These are phyloP conservation scores for Beauveria australis DNA, from an alignment of 2,329 filamentous ascomycete genomes.

Conservation along the genomic window DNA sequence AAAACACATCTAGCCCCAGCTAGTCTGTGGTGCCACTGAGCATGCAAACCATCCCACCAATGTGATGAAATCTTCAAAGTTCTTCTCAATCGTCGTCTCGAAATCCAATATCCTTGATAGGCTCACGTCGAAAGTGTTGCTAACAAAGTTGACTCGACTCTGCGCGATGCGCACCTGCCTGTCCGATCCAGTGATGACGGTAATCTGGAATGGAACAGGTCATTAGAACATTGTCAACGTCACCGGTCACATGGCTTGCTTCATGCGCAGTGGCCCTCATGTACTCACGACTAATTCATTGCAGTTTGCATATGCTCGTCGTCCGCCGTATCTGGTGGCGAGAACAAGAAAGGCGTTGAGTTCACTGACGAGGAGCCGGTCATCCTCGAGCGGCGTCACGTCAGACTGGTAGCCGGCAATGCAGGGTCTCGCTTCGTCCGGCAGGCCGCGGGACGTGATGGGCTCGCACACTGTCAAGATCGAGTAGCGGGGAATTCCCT, in stretches of 20 bases:
- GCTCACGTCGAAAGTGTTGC: background rate
- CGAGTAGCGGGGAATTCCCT: background rate
- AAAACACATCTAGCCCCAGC: background rate
- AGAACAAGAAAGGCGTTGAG: background rate
- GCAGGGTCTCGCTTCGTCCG: background rate
- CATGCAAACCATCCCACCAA: background rate
- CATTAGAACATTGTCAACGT: background rate
- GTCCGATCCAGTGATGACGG: background rate
- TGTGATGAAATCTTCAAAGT: background rate
- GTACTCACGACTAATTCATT: background rate
- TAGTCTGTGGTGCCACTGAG: background rate
- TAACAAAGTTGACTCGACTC: background rate
- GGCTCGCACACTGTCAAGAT: background rate
- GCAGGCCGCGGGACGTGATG: too few species aligned
- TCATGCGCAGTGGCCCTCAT: background rate
- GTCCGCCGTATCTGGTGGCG: background rate
- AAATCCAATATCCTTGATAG: background rate
- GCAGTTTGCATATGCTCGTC: background rate
- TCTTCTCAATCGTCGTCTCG: background rate
- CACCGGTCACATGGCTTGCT: background rate
- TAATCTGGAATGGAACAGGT: background rate
- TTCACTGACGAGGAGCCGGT: background rate
- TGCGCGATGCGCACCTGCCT: background rate
- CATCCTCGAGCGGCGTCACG: background rate
- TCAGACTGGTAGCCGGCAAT: background rate